phyloP scores from a whole-genome alignment of 225 moss, liverwort and hornwort species.

The Anthoceros angustus region DNA sequence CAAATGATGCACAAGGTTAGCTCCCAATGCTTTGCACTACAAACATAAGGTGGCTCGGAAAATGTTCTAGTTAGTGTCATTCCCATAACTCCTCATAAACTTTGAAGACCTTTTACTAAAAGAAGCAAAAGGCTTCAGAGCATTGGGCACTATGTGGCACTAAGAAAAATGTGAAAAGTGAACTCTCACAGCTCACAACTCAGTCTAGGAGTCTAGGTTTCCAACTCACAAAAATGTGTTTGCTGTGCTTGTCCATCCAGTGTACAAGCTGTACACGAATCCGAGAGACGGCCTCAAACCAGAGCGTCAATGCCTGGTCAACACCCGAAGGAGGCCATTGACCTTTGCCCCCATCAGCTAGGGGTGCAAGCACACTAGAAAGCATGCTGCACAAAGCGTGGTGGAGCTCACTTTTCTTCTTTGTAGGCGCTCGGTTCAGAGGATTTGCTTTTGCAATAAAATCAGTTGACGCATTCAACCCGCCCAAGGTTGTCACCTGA shows the following conservation, averaged over 20 bases:
- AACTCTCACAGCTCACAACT: neutral
- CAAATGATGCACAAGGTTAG: slow-evolving; percentile 6
- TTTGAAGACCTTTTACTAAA: no score
- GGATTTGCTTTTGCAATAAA: slow-evolving; percentile 94
- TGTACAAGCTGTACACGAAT: slow-evolving; percentile 61
- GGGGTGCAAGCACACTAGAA: slow-evolving; percentile 76
- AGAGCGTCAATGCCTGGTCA: slow-evolving; percentile 76
- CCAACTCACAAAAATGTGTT: slow-evolving; percentile 78
- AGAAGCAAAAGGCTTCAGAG: no score
- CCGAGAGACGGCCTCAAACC: slow-evolving; percentile 84
- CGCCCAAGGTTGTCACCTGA: slow-evolving; percentile 68
- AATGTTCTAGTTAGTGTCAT: neutral
- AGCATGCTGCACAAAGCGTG: slow-evolving; percentile 99
- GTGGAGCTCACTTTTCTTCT: slow-evolving; percentile 97
- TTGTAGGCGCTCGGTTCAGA: slow-evolving; percentile 62
- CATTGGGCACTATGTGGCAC: neutral
- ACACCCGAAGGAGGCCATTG: slow-evolving; percentile 89
- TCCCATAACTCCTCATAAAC: no score
- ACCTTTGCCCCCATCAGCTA: slow-evolving; percentile 74
- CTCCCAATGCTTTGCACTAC: neutral
- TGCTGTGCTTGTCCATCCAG: slow-evolving; percentile 99
- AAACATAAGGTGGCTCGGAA: neutral
- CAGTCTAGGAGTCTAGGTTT: neutral
- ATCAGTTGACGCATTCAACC: slow-evolving; percentile 82
- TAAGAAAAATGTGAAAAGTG: slow-evolving; percentile 5